phyloP scores from a whole-genome alignment of 1,284 basidiomycete species.

The Pseudozyma thailandica region DNA sequence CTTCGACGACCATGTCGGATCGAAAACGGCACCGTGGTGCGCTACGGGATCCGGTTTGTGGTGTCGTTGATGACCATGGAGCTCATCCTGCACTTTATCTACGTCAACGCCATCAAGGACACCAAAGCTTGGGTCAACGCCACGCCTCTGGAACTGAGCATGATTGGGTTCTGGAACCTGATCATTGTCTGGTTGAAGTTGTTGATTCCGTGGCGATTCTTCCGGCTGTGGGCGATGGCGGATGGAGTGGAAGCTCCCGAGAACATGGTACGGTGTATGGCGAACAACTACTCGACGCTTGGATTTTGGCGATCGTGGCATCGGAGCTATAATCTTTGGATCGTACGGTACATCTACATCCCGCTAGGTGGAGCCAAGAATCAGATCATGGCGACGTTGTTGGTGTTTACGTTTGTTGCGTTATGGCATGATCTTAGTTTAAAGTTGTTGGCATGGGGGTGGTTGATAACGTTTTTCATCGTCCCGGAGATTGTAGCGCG shows the following conservation, averaged over 20 bases:
- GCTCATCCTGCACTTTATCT: slow-evolving; percentile 90
- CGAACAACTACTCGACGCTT: slow-evolving; percentile 93
- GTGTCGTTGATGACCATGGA: slow-evolving; percentile 86
- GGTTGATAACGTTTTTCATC: slow-evolving; percentile 91
- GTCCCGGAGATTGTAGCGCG: slow-evolving; percentile 81
- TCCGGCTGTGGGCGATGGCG: slow-evolving; percentile 90
- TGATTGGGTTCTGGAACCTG: slow-evolving; percentile 98
- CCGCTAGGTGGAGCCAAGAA: slow-evolving; percentile 83
- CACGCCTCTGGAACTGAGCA: slow-evolving; percentile 82
- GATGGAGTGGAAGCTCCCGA: slow-evolving; percentile 94
- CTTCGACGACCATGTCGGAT: slow-evolving; percentile 69
- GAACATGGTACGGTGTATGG: slow-evolving; percentile 98
- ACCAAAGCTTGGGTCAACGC: slow-evolving; percentile 77
- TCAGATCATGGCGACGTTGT: slow-evolving; percentile 76
- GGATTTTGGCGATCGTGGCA: slow-evolving; percentile 99
- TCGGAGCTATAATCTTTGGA: slow-evolving; percentile 94
- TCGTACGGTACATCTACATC: slow-evolving; percentile 86
- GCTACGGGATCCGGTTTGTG: slow-evolving; percentile 80
- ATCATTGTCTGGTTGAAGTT: slow-evolving; percentile 98
- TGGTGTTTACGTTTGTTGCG: slow-evolving; percentile 98
- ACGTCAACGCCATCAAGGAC: slow-evolving; percentile 96
- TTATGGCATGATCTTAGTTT: slow-evolving; percentile 96
- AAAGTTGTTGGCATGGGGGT: slow-evolving; percentile 91
- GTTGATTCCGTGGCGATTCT: slow-evolving; percentile 96
- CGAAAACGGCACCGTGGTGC: slow-evolving; percentile 58